Conservation (phyloP, 805 yeast genomes). For the Lachancea nothofagi region DNA sequence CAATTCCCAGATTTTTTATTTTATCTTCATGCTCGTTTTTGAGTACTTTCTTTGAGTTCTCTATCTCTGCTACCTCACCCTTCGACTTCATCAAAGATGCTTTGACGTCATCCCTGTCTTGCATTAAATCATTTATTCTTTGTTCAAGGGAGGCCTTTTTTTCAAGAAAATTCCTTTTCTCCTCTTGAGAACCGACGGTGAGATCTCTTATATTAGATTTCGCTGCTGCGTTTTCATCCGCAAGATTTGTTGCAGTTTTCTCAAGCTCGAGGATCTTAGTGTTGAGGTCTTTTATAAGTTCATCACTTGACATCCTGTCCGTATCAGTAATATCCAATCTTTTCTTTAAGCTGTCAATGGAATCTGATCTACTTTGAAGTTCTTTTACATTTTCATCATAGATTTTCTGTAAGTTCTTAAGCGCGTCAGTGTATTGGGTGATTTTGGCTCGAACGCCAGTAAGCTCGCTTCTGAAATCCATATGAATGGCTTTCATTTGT, state of each 20-base stretch:
- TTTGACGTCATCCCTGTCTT: too few species aligned
- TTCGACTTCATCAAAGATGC: conserved; percentile 8
- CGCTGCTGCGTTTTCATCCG: neutral
- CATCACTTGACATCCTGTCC: too few species aligned
- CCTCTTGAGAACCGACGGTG: neutral
- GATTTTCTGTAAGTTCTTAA: too few species aligned
- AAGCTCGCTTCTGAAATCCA: neutral
- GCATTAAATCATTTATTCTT: too few species aligned
- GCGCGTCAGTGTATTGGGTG: neutral
- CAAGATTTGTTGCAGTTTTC: neutral
- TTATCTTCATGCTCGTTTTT: neutral
- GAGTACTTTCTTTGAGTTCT: too few species aligned
- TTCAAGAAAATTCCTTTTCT: neutral
- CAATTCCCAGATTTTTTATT: neutral
- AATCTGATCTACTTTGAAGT: too few species aligned
- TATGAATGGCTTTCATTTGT: neutral
- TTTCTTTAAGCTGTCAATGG: too few species aligned
- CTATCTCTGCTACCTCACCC: too few species aligned
- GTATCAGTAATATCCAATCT: too few species aligned
- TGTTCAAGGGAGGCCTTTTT: too few species aligned
- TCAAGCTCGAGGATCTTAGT: conserved; percentile 2
- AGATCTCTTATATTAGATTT: neutral
- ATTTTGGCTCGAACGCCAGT: neutral
- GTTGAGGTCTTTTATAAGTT: neutral
- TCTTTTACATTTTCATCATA: too few species aligned